Conservation (phyloP, 352 stramenopile species). For the Pythium diclinum region DNA sequence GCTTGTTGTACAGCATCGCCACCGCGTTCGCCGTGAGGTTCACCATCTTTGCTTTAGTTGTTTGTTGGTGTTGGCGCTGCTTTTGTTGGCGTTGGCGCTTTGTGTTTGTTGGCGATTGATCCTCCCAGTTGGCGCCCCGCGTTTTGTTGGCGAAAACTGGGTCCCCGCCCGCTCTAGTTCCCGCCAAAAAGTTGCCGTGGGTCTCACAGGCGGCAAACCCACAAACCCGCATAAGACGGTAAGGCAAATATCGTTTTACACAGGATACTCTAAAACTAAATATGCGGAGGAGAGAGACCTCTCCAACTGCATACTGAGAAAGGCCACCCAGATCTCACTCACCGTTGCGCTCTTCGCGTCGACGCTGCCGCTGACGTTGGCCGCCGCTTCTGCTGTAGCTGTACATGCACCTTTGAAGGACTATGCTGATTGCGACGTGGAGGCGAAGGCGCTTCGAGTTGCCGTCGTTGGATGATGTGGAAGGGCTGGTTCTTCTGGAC, state of each 20-base stretch:
- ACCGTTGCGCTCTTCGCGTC: constrained; percentile 11
- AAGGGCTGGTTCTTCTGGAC: constrained; percentile 48
- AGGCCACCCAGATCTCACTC: background rate
- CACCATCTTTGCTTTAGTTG: constrained; percentile 45
- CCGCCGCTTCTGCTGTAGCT: constrained; percentile 1
- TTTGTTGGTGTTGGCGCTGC: constrained; percentile 3
- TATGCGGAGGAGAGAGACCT: background rate
- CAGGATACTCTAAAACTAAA: background rate
- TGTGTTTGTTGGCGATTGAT: background rate
- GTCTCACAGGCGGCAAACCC: background rate
- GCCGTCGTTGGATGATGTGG: constrained; percentile 56
- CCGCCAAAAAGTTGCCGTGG: constrained; percentile 21
- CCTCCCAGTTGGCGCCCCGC: constrained; percentile 3
- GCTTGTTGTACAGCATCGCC: constrained; percentile 83
- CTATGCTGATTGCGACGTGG: background rate
- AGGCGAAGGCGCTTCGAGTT: constrained; percentile 32
- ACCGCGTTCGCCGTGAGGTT: constrained; percentile 84
- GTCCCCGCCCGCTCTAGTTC: constrained; percentile 8
- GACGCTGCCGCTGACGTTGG: constrained; percentile 10
- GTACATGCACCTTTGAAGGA: background rate
- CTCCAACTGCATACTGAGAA: background rate
- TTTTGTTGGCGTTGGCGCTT: constrained; percentile 14
- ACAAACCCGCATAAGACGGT: background rate
- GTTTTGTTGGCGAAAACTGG: background rate
- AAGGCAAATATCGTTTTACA: background rate